Conservation (phyloP, 495 filamentous ascomycete species). For the Penicillium bialowiezense region DNA sequence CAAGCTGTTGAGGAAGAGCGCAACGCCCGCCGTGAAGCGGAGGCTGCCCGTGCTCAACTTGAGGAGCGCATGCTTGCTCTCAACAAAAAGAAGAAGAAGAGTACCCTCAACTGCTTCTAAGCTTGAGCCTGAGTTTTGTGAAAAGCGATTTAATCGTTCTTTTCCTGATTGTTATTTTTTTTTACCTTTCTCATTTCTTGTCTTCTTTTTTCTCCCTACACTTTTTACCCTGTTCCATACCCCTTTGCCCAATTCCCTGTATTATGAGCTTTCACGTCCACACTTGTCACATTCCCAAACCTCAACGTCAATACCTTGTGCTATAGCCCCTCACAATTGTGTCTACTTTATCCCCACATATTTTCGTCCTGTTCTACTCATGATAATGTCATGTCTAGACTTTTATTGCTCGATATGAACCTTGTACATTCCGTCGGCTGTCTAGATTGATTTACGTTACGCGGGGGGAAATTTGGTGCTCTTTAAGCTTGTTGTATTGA, state of each 20-base stretch:
- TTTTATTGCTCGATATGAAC: constrained; percentile 8
- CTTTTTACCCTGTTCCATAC: constrained; percentile 25
- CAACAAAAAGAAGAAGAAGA: constrained; percentile 91
- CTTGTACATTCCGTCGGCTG: constrained; percentile 24
- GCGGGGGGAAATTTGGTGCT: neutral
- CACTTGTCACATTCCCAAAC: constrained; percentile 19
- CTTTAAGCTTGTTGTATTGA: neutral
- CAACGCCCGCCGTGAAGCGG: constrained; percentile 79
- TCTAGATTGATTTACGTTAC: constrained; percentile 16
- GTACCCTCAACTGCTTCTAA: constrained; percentile 93
- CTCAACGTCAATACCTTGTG: constrained; percentile 27
- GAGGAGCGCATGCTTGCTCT: constrained; percentile 95
- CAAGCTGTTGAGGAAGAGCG: constrained; percentile 94
- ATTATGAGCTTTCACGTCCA: constrained; percentile 48
- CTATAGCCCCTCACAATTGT: constrained; percentile 10
- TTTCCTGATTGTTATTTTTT: constrained; percentile 7
- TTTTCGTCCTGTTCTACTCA: constrained; percentile 12
- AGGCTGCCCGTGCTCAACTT: constrained; percentile 79
- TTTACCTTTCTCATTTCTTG: neutral
- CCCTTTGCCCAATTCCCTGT: constrained; percentile 37
- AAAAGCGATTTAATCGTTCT: constrained; percentile 8
- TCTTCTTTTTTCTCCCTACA: neutral
- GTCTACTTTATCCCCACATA: constrained; percentile 18
- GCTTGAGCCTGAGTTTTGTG: neutral
- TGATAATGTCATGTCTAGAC: constrained; percentile 18